Base-by-base conservation (phyloP, 1,284 basidiomycete genomes). In the Psilocybe mexicana region DNA sequence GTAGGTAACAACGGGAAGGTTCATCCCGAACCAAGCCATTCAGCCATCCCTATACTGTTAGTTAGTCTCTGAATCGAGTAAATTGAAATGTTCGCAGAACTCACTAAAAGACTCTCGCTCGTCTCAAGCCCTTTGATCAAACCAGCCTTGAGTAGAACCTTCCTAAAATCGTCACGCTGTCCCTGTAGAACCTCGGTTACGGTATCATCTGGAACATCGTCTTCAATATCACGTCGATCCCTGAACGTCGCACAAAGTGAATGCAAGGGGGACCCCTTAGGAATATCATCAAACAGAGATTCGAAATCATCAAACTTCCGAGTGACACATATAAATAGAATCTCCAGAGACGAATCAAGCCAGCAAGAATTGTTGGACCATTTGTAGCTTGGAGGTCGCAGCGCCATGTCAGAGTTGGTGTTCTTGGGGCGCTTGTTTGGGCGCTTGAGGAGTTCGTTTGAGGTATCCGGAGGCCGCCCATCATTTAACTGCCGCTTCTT, bases 291-390 rank as follows among this genome's bases (percentile, higher is more conserved):
- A 47, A 61, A 58, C 7, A 51, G 24, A 1, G 42, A 14, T 6
- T 52, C 35, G 18, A 65, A 58, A 2, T 50, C 43, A 0, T 33
- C 48, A 2, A 61, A 59, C 7, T 47, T 25, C 4, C 14, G 24
- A 7, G 28, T 45, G 8, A 58, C 3, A 10, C 36, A 38, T 7
- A 55, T 6, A 26, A 52, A 61, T 11, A 61, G 53, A n/a, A 63
- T 33, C 42, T 62, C 46, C 0, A 65, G 62, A 2, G 59, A 55
- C 1, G 59, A 53, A 40, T 65, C 62, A 6, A 65, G 46, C 55
- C 57, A 65, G 45, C 64, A 65, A 2, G 61, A 65, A 28, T 64
- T 66, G 0, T 8, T 6, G 2, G 14, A 46, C 64, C 64, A 66
- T 23, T 35, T 45, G 50, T 66, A 64, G 23, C 53, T 59, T 11